These are phyloP conservation scores for Solanum verrucosum DNA, from an alignment of 257 asterid species.

Conservation along the genomic window DNA sequence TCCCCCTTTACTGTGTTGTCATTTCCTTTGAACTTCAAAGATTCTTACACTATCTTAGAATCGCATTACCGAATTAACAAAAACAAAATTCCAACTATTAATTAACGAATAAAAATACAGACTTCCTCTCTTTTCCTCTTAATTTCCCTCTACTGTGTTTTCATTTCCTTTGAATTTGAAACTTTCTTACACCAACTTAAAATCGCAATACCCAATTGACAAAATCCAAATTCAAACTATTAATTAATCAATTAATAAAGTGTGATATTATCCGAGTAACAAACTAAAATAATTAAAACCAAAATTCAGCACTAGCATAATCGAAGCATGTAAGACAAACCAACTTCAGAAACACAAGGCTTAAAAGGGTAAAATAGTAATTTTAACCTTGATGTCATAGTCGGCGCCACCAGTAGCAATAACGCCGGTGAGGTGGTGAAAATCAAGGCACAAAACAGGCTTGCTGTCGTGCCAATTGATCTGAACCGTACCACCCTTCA, in stretches of 20 bases:
- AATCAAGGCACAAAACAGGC: slow-evolving; percentile 90
- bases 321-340: neutral
- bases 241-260: neutral
- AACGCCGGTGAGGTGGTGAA: slow-evolving; percentile 60
- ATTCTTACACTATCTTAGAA: neutral
- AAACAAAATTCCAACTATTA: neutral
- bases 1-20: neutral
- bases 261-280: neutral
- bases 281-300: neutral
- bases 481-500: slow-evolving; percentile 91
- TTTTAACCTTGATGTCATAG: slow-evolving; percentile 74
- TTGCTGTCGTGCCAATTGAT: slow-evolving; percentile 90
- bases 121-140: neutral
- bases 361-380: neutral
- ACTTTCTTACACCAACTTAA: neutral
- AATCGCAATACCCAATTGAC: neutral
- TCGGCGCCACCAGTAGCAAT: slow-evolving; percentile 97
- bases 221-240: neutral
- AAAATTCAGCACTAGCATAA: neutral
- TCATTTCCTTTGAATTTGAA: neutral
- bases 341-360: neutral
- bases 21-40: neutral
- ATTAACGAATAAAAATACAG: neutral
- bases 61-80: neutral
- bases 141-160: neutral